A percentile compares a stretch with the other conserved stretches of the same genome.
Conservation (phyloP, 2,329 filamentous ascomycete genomes). For the Aspergillus ochraceus region DNA sequence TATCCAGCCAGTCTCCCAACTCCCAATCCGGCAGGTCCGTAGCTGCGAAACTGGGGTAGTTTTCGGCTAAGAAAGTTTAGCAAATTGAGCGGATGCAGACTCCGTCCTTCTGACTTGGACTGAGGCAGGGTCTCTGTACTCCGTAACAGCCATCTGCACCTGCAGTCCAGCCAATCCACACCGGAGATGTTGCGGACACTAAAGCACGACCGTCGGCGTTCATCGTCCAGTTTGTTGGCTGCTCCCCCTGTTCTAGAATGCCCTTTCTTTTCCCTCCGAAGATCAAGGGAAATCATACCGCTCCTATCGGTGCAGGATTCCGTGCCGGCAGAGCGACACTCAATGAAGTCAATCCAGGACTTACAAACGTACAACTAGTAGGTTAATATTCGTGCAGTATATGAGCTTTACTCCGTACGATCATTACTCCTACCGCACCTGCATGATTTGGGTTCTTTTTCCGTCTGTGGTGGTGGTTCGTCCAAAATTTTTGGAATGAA, state of each 20-base stretch:
- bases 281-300: not conserved
- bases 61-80: slow-evolving; percentile 1
- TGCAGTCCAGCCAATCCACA: not conserved
- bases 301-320: no score
- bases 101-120: not conserved
- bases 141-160: not conserved
- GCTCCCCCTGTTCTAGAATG: slow-evolving; percentile 12
- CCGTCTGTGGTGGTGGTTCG: no score
- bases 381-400: no score
- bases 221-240: slow-evolving; percentile 1
- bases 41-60: slow-evolving; percentile 15
- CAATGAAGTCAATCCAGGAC: no score
- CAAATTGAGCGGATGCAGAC: not conserved
- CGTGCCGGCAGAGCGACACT: not conserved
- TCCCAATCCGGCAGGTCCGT: slow-evolving; percentile 16
- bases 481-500: no score
- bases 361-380: no score
- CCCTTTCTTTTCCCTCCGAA: not conserved
- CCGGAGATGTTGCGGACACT: slow-evolving; percentile 11
- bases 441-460: no score
- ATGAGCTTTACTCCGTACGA: no score
- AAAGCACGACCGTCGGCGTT: slow-evolving; percentile 6
- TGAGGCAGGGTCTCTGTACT: not conserved
- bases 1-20: not conserved
- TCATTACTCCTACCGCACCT: no score